Conservation (phyloP, 1,284 basidiomycete species). For the Neolentinus lepideus region DNA sequence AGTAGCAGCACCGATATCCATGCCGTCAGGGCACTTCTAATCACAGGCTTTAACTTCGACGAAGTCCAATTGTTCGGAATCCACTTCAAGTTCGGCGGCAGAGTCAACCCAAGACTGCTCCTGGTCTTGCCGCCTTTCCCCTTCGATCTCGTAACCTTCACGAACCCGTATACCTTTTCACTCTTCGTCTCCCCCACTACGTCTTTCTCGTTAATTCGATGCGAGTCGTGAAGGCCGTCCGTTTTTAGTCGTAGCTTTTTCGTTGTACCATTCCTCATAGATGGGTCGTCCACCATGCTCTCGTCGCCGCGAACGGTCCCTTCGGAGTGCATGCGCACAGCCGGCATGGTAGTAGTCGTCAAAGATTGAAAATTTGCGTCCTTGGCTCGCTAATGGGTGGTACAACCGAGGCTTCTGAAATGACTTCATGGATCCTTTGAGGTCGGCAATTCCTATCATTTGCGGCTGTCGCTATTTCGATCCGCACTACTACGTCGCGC, state of each 20-base stretch:
- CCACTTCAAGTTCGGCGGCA: slow-evolving; percentile 39
- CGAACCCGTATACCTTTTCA: background rate
- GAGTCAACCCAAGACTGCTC: slow-evolving; percentile 4
- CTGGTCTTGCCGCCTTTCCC: background rate
- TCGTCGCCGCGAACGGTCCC: background rate
- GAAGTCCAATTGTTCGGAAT: slow-evolving; percentile 48
- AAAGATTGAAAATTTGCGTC: background rate
- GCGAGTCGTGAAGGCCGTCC: background rate
- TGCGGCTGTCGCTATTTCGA: background rate
- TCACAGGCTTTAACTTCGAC: slow-evolving; percentile 56
- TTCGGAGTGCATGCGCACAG: background rate
- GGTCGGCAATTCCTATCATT: background rate
- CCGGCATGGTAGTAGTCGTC: background rate
- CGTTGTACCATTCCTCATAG: background rate
- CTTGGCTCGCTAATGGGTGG: background rate
- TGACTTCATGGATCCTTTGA: background rate
- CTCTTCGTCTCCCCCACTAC: background rate
- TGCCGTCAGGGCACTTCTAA: slow-evolving; percentile 56
- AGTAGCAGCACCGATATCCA: slow-evolving; percentile 62
- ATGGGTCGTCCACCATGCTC: background rate
- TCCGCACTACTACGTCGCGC: too few relatives aligned
- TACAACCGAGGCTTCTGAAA: background rate
- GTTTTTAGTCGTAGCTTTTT: background rate
- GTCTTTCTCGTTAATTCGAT: background rate
- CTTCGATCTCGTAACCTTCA: background rate